These are phyloP conservation scores for Astrothelium macrocarpum DNA, from an alignment of 495 filamentous ascomycete species.

Conservation along the genomic window DNA sequence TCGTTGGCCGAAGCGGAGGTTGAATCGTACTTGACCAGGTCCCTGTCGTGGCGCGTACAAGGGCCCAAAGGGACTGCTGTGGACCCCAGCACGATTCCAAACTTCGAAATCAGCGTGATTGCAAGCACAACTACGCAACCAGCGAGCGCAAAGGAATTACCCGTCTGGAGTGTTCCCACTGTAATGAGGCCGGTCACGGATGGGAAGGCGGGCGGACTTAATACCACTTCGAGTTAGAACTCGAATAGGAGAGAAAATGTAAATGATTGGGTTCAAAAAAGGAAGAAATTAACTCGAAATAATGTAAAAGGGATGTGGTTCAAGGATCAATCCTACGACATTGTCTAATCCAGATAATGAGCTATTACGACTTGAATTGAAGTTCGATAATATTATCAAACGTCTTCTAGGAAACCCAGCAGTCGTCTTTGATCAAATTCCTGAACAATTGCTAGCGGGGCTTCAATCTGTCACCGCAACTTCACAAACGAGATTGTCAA, in stretches of 20 bases:
- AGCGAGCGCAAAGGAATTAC: constrained; percentile 11
- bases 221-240: background rate
- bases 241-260: background rate
- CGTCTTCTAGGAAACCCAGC: too few species aligned
- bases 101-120: constrained; percentile 19
- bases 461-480: too few species aligned
- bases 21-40: constrained; percentile 15
- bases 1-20: constrained; percentile 6
- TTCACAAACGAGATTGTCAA: too few species aligned
- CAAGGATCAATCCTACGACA: too few species aligned
- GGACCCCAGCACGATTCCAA: constrained; percentile 13
- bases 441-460: too few species aligned
- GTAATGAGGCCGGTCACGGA: constrained; percentile 17
- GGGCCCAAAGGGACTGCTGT: constrained; percentile 17
- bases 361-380: too few species aligned
- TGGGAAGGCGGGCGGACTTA: constrained; percentile 19
- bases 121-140: constrained; percentile 15
- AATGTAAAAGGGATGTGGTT: too few species aligned
- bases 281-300: too few species aligned
- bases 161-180: constrained; percentile 15
- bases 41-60: constrained; percentile 17
- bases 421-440: too few species aligned
- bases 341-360: too few species aligned
- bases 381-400: too few species aligned
- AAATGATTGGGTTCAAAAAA: background rate